Evolutionary conservation across 2,329 filamentous ascomycete species (phyloP).

Genomic region (Colletotrichum sp.): DNA sequence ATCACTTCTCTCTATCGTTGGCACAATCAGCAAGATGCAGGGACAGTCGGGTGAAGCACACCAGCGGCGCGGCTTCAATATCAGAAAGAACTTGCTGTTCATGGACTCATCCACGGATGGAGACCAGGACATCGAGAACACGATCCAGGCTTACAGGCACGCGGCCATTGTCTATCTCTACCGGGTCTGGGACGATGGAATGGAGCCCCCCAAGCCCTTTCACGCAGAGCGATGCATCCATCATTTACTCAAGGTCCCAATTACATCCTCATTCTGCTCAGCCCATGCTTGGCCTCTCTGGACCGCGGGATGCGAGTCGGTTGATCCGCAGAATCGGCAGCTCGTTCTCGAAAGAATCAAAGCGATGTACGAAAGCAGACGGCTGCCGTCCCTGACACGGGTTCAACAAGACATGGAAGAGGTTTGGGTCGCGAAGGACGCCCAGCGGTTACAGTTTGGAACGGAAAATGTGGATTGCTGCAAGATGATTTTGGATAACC

Average conservation of each 20-base stretch:
- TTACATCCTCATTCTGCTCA: conserved; percentile 31
- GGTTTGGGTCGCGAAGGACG: conserved; percentile 33
- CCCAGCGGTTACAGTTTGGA: conserved; percentile 27
- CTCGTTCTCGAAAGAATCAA: conserved; percentile 27
- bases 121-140: conserved; percentile 26
- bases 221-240: conserved; percentile 29
- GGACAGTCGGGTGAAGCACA: conserved; percentile 11
- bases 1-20: conserved; percentile 25
- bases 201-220: conserved; percentile 17
- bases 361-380: conserved; percentile 31
- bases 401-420: conserved; percentile 32
- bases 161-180: conserved; percentile 35
- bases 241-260: conserved; percentile 27
- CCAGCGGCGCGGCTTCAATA: not conserved
- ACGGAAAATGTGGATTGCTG: conserved; percentile 35
- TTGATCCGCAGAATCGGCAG: conserved; percentile 24
- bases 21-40: conserved; percentile 29
- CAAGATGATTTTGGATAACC: conserved; percentile 11
- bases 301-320: conserved; percentile 35
- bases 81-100: not conserved
- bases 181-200: conserved; percentile 30
- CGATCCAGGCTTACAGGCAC: conserved; percentile 32
- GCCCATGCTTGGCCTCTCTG: conserved; percentile 35
- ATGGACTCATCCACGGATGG: not conserved
- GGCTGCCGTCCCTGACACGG: conserved; percentile 30